Base-by-base conservation (phyloP, 2,329 filamentous ascomycete species). In the Phyllosticta citribraziliensis region DNA sequence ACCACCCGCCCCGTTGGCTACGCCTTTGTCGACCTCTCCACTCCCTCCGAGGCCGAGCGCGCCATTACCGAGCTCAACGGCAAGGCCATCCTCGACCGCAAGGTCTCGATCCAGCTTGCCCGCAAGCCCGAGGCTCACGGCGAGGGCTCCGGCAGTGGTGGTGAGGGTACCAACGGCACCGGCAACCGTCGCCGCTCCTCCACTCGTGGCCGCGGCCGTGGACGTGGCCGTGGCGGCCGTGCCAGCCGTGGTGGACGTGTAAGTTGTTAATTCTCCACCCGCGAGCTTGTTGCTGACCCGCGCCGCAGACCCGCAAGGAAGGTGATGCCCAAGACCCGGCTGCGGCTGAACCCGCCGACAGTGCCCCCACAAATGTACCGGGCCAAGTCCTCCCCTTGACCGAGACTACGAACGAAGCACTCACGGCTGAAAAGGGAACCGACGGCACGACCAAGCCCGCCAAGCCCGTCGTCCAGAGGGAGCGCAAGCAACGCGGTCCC, bases 1-100 rank as follows among this genome's bases (percentile, higher is more conserved):
- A 99, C 93, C 79, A 93, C 91, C 79, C 93, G 94, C 75, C 93
- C 94, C 67, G 94, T 99, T 76, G 94, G 94, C 74, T 99, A 97
- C 78, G 94, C 94, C 74, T 99, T 99, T 76, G 94, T 99, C 76
- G 94, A 97, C 75, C 88, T 99, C 67, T 95, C 91, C 65, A 97
- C 93, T 66, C 90, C 94, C 64, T 86, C 85, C 67, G 94, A 97
- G 82, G 94, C 94, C 66, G 90, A 97, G 80, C 90, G 91, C 76
- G 94, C 94, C 73, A 97, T 99, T 71, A 82, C 85, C 70, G 91
- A 96, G 80, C 88, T 99, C 67, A 97, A 94, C 71, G 93, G 93
- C 78, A 92, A 97, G 83, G 91, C 95, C 80, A 94, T 99, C 71
- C 86, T 97, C 63, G 91, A 97, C 79, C 93, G 94, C 78, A 97